Conservation (phyloP, 768 basidiomycete species). For the Kwoniella bestiolae region DNA sequence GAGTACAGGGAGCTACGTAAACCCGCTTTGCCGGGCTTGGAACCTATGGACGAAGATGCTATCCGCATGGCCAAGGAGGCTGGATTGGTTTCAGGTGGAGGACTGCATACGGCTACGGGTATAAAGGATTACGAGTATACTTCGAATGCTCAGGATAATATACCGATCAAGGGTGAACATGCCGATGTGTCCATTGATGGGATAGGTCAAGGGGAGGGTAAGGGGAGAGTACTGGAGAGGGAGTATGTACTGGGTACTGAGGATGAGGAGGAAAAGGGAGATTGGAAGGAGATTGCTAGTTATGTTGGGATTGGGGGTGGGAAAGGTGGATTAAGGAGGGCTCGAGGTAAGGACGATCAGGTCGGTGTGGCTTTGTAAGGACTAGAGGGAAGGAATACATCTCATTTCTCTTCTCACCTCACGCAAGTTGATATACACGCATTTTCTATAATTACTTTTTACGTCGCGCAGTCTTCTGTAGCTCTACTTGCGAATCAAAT, state of each 20-base stretch:
- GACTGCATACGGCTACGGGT: not conserved
- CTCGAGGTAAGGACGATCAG: not conserved
- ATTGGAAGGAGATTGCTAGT: constrained; percentile 15
- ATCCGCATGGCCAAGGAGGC: constrained; percentile 16
- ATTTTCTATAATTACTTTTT: not conserved
- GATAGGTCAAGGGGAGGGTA: constrained; percentile 13
- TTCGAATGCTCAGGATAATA: not conserved
- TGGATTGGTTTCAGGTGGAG: constrained; percentile 5
- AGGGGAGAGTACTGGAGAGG: constrained; percentile 14
- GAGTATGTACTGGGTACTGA: constrained; percentile 5
- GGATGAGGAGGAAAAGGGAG: not conserved
- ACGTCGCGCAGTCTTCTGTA: not conserved
- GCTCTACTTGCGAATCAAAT: not conserved
- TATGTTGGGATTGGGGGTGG: constrained; percentile 12
- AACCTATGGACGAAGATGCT: constrained; percentile 19
- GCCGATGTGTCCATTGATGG: constrained; percentile 13
- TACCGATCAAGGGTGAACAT: constrained; percentile 7
- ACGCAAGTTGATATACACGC: not conserved
- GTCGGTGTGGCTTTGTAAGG: constrained; percentile 8
- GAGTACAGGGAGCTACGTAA: constrained; percentile 29
- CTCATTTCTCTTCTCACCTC: too few relatives aligned
- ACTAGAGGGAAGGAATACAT: not conserved
- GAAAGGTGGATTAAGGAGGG: not conserved
- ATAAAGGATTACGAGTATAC: constrained; percentile 1
- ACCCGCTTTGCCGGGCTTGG: constrained; percentile 35